Evolutionary conservation across 306 rosid species (phyloP).

Genomic region (Begonia masoniana): DNA sequence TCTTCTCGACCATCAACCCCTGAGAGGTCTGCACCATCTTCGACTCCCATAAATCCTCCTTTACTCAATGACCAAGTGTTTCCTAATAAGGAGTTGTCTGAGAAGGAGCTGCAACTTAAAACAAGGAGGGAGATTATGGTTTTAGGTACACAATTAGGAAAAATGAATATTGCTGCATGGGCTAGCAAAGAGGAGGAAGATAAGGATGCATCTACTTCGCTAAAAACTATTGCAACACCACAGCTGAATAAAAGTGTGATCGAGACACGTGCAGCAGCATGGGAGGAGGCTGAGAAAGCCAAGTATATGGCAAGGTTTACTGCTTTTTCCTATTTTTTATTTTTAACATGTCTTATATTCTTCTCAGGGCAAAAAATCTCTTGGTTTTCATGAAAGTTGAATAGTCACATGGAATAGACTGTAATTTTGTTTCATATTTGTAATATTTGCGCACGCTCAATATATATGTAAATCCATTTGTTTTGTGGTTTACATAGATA

Average conservation of each 20-base stretch:
- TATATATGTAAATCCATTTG: no score
- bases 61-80: slow-evolving; percentile 16
- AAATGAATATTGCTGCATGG: slow-evolving; percentile 95
- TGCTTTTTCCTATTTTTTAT: not conserved
- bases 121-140: slow-evolving; percentile 86
- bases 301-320: slow-evolving; percentile 78
- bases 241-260: slow-evolving; percentile 29
- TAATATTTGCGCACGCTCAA: no score
- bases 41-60: slow-evolving; percentile 16
- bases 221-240: slow-evolving; percentile 34
- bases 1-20: slow-evolving; percentile 85
- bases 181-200: slow-evolving; percentile 95
- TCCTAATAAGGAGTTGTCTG: slow-evolving; percentile 47
- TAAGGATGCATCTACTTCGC: slow-evolving; percentile 71
- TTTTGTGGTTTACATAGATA: no score
- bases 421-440: no score
- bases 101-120: slow-evolving; percentile 83
- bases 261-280: slow-evolving; percentile 80
- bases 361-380: no score
- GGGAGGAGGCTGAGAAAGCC: slow-evolving; percentile 97
- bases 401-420: no score
- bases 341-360: not conserved
- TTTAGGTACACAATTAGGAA: slow-evolving; percentile 89
- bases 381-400: no score
- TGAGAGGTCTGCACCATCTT: slow-evolving; percentile 32